Percentiles rank a stretch among this genome's conserved stretches.
Evolutionary conservation across 345 rosid genomes (phyloP).

Genomic region (Sisymbrium altissimum): DNA sequence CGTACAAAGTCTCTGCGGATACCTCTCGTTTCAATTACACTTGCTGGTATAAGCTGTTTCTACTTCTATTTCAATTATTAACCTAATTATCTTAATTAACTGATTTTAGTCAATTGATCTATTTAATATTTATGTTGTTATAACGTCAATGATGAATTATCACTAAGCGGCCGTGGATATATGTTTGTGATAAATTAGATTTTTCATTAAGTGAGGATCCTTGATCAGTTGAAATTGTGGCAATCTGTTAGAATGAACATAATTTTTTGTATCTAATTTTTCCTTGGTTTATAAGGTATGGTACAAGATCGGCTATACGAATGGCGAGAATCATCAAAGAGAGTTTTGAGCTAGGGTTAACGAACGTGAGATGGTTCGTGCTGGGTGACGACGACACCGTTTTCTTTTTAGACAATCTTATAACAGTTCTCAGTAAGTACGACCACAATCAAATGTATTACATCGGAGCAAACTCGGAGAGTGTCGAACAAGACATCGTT

Average conservation of each 20-base stretch:
- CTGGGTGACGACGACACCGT: slow-evolving; percentile 96
- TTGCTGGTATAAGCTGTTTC: slow-evolving; percentile 42
- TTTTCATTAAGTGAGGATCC: background rate
- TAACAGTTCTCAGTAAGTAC: slow-evolving; percentile 58
- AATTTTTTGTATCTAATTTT: background rate
- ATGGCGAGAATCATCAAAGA: slow-evolving; percentile 81
- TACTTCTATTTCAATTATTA: background rate
- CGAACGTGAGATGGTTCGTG: slow-evolving; percentile 84
- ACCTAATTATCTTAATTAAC: background rate
- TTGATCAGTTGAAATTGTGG: background rate
- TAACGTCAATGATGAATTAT: background rate
- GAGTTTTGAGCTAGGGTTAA: slow-evolving; percentile 65
- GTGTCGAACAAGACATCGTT: slow-evolving; percentile 74
- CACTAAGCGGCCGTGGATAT: background rate
- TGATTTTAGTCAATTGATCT: background rate
- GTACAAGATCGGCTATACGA: slow-evolving; percentile 68
- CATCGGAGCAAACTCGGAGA: slow-evolving; percentile 77
- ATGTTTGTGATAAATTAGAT: background rate
- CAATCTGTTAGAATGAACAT: background rate
- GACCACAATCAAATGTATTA: slow-evolving; percentile 92
- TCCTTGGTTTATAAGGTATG: slow-evolving; percentile 30
- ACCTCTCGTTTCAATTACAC: slow-evolving; percentile 68
- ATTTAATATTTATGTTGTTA: background rate
- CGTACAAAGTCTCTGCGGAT: slow-evolving; percentile 56
- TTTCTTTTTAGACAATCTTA: slow-evolving; percentile 71